Evolutionary conservation across 768 basidiomycete species (phyloP).

Genomic region (Vararia minispora): DNA sequence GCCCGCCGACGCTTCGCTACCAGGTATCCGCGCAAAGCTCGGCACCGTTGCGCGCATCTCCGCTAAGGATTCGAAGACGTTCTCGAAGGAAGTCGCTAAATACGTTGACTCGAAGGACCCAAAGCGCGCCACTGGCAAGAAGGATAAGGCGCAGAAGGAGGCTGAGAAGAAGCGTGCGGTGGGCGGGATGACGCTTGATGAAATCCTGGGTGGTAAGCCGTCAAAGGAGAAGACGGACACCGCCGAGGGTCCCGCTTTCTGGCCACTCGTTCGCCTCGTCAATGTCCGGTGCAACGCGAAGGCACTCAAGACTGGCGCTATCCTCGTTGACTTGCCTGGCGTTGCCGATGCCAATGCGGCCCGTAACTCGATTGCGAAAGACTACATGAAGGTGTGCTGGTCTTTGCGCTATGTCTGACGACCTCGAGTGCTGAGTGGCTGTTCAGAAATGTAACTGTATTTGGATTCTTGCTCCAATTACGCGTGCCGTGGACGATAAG

Average conservation of each 20-base stretch:
- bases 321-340: conserved; percentile 57
- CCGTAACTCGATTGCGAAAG: conserved; percentile 48
- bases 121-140: conserved; percentile 37
- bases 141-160: conserved; percentile 16
- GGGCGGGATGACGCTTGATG: conserved; percentile 10
- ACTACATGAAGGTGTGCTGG: conserved; percentile 64
- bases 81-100: conserved; percentile 43
- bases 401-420: no score
- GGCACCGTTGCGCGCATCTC: conserved; percentile 43
- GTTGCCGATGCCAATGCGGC: conserved; percentile 59
- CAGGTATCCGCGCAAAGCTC: conserved; percentile 35
- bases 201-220: conserved; percentile 11
- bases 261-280: conserved; percentile 56
- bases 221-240: conserved; percentile 28
- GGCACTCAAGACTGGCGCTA: conserved; percentile 46
- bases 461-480: conserved; percentile 60
- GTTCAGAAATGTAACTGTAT: conserved; percentile 50
- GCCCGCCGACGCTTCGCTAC: neutral
- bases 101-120: conserved; percentile 57
- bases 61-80: conserved; percentile 38
- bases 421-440: no score
- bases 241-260: conserved; percentile 31
- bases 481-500: conserved; percentile 53
- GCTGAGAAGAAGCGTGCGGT: no score
- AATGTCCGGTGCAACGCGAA: conserved; percentile 41